A percentile compares a stretch with the other conserved stretches of the same genome.
phyloP scores from a whole-genome alignment of 176 grass and related monocot species.

The Microstegium vimineum region DNA sequence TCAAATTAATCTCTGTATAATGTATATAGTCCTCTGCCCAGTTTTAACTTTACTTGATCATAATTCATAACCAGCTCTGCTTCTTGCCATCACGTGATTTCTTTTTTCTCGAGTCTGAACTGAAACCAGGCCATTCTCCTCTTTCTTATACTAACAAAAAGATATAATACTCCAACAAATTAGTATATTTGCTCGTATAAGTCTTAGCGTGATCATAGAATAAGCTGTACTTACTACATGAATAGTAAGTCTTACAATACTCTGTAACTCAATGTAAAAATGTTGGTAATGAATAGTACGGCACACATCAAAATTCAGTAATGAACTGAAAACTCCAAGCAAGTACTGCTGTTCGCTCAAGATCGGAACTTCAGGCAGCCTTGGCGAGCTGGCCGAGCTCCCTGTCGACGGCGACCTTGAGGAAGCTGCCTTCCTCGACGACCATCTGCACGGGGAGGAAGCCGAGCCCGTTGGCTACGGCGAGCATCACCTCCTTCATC shows the following conservation, averaged over 20 bases:
- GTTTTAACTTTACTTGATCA: not conserved
- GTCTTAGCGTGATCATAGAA: not conserved
- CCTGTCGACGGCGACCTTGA: slow-evolving; percentile 58
- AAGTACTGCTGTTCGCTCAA: not conserved
- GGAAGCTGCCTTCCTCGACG: slow-evolving; percentile 69
- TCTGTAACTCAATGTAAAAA: slow-evolving; percentile 9
- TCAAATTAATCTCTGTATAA: not conserved
- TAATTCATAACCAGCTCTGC: not conserved
- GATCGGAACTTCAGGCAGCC: not conserved
- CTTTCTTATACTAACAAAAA: not conserved
- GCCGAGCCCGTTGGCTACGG: slow-evolving; percentile 32
- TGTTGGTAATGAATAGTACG: not conserved
- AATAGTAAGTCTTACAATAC: not conserved
- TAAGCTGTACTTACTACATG: not conserved
- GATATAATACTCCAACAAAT: not conserved
- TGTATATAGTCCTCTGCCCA: not conserved
- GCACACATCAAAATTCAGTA: not conserved
- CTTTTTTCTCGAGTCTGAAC: not conserved
- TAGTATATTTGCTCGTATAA: not conserved
- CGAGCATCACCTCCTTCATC: slow-evolving; percentile 73
- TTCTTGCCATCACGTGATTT: not conserved
- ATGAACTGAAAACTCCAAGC: not conserved
- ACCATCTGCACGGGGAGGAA: slow-evolving; percentile 66
- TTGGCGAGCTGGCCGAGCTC: slow-evolving; percentile 43
- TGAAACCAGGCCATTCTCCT: not conserved